Evolutionary conservation across 1,139 yeast species (phyloP), one percentile per base, ranked within the genome.

Genomic region (Waltiozyma sp.): DNA sequence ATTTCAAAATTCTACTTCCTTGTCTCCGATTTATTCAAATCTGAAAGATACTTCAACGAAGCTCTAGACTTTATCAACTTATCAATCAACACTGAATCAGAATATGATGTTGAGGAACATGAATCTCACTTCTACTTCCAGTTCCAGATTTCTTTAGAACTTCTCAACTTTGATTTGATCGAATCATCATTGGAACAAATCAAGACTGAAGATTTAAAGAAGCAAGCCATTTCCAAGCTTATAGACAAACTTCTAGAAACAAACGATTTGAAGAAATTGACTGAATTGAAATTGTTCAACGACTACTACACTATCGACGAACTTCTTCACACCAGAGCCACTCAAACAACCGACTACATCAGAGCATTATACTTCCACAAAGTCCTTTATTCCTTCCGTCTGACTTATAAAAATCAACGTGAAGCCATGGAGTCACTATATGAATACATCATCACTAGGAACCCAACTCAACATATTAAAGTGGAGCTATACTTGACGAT

Each of bases 401-500:
- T 69, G 36, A 56, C 58, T 28, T 55, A 60, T 35, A 66, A 66
- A 13, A 79, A 77, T 55, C 70, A 64, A 48, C 61, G 83, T 50
- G 75, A 77, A 6, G 75, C 84, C 1, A 62, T 70, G 24, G 82
- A 79, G 51, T 65, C 81, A 1, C 61, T 79, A 41, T 77, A 77
- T 52, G 62, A 68, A 45, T 77, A 74, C 52, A 74, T 78, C 38
- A 61, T 64, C 11, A 60, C 73, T 54, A 62, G 43, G 14, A 36
- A 44, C 18, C 18, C 42, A 4, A 34, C 33, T 8, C 42, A 53
- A 48, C 44, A 40, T 11, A 43, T 18, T 3, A 43, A 45, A 21
- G 41, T 40, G 5, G 55, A 49, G 34, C 56, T 65, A 40, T 72
- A 75, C 52, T 58, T 72, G 51, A 65, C 73, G 5, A 75, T 74